Base-by-base conservation (phyloP, 768 basidiomycete genomes). In the Boletus coccyginus region DNA sequence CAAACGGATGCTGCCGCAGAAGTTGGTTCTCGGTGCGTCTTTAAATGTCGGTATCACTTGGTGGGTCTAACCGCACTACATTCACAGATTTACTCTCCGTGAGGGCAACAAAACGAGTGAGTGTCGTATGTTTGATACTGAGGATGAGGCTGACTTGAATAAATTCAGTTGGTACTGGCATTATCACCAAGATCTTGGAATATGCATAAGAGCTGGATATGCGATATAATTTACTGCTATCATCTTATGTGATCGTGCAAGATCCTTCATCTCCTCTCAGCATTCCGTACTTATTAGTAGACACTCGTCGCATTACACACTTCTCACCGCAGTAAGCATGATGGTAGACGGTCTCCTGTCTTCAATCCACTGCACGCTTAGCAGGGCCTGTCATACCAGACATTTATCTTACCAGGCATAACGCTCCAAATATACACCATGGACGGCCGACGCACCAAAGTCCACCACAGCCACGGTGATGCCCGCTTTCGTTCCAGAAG, bases 61-160 rank as follows among this genome's bases (percentile, higher is more conserved):
- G 33, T 44, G 3, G 7, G 21, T 51, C 53, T 55, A 62, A 48
- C 57, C 33, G 11, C 43, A 33, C 41, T 40, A 6, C 36, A 19
- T 5, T 42, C 9, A 13, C 9, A 79, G 79, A 50, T 97, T 98
- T 77, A 98, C 95, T 27, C 83, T 97, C 56, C 88, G 94, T 62
- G 94, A 97, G 73, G 94, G 93, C 62, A 92, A 93, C 68, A 95
- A 86, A 77, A 98, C 96, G 11, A 82, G 91, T 92, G 65, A 75
- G 86, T 62, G 17, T 48, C 40, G 21, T 39, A 32, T 17, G 7
- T 46, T 16, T 6, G 47, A 2, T 21, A 46, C 24, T 38, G 52
- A 33, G 41, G 36, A 62, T 50, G 11, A 10, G 12, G 38, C 58
- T 66, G 41, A 73, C 24, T 19, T 47, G 50, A 39, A 40, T 32